These are phyloP conservation scores for Onygenales sp. DNA, from an alignment of 2,329 filamentous ascomycete species.

Conservation along the genomic window DNA sequence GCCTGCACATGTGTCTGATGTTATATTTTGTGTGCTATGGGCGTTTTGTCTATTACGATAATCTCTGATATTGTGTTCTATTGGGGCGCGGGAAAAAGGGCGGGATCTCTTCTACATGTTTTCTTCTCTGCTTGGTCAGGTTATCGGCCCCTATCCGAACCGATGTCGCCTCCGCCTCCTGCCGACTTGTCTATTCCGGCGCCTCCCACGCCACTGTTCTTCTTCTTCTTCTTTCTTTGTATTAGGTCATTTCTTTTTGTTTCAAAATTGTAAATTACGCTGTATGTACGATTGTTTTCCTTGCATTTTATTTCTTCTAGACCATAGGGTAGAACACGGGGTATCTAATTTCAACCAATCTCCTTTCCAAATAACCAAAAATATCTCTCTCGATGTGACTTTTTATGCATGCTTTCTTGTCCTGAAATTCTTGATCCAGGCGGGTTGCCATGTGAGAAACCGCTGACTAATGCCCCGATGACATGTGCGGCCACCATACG, in stretches of 20 bases:
- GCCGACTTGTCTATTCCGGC: neutral
- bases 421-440: neutral
- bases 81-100: neutral
- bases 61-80: neutral
- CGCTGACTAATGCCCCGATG: neutral
- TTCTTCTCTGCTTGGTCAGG: neutral
- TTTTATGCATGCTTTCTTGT: neutral
- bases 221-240: neutral
- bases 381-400: too few species aligned
- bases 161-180: neutral
- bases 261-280: neutral
- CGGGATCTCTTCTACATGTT: neutral
- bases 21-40: slow-evolving; percentile 2
- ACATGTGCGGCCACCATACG: neutral
- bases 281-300: neutral
- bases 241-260: neutral
- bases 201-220: neutral
- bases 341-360: too few species aligned
- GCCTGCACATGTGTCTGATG: neutral
- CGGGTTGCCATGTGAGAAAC: neutral
- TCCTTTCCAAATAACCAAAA: neutral
- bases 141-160: neutral
- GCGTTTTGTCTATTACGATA: neutral
- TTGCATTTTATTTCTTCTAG: neutral
- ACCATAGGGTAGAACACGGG: neutral